These are phyloP conservation scores for Psophocarpus tetragonolobus DNA, from an alignment of 306 rosid genomes.

Conservation along the genomic window DNA sequence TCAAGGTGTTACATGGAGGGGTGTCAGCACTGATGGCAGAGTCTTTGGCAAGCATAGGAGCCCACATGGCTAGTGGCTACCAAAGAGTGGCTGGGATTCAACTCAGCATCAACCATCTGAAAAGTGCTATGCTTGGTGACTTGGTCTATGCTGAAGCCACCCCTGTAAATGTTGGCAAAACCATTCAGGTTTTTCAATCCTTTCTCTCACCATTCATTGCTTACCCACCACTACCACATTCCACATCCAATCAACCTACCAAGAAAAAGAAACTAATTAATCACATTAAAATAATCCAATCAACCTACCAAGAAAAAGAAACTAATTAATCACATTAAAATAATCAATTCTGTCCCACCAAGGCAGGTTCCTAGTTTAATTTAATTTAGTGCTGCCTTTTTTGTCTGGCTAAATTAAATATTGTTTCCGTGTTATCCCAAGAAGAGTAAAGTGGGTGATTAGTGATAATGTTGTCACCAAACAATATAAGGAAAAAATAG, in stretches of 20 bases:
- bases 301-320: background rate
- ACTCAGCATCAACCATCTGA: constrained; percentile 73
- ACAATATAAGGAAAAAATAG: background rate
- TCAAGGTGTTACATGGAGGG: constrained; percentile 86
- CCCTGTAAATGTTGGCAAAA: constrained; percentile 60
- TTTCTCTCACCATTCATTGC: background rate
- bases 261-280: background rate
- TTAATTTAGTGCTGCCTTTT: background rate
- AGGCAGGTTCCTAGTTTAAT: background rate
- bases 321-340: background rate
- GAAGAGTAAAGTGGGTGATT: background rate
- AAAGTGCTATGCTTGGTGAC: constrained; percentile 61
- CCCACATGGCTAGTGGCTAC: constrained; percentile 56
- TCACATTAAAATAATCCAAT: background rate
- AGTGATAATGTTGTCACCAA: background rate
- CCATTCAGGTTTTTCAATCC: constrained; percentile 54
- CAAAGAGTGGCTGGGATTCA: constrained; percentile 76
- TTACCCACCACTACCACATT: too few species aligned
- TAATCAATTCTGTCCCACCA: too few species aligned
- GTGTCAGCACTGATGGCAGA: constrained; percentile 75
- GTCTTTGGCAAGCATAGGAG: constrained; percentile 68
- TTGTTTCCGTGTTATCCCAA: background rate
- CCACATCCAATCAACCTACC: background rate
- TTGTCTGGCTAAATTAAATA: background rate
- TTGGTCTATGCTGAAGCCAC: constrained; percentile 61